A percentile compares a stretch with the other conserved stretches of the same genome.
These are phyloP conservation scores for Capsicum rhomboideum DNA, from an alignment of 257 asterid species.

Conservation along the genomic window DNA sequence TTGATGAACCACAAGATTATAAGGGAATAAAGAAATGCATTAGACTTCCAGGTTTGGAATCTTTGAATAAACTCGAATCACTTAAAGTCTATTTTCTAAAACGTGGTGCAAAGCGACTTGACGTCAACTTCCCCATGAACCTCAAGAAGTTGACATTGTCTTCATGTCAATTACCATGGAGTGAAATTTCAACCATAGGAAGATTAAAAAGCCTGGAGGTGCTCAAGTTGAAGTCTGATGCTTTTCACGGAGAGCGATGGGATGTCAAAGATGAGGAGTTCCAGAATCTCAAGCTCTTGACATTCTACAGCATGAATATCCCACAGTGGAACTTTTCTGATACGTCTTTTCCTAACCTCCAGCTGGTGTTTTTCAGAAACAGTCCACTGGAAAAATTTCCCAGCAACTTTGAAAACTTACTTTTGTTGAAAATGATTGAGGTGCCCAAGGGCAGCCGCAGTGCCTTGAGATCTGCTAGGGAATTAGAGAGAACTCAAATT, in stretches of 20 bases:
- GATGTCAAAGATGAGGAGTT: not conserved
- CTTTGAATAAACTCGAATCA: not conserved
- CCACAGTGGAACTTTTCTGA: not conserved
- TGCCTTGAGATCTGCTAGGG: not conserved
- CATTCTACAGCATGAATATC: not conserved
- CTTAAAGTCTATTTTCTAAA: not conserved
- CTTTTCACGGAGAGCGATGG: not conserved
- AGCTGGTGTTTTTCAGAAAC: not conserved
- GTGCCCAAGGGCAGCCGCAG: not conserved
- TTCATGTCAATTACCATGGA: not conserved
- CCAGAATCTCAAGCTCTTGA: not conserved
- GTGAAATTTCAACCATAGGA: not conserved
- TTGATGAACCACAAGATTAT: not conserved
- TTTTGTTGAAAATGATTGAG: not conserved
- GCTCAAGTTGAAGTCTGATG: not conserved
- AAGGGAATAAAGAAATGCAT: not conserved
- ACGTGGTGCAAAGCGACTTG: not conserved
- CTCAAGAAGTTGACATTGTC: slow-evolving; percentile 8
- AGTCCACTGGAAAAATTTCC: not conserved
- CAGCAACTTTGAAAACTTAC: not conserved
- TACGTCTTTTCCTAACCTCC: not conserved
- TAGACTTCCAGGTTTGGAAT: not conserved
- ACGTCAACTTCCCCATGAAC: not conserved
- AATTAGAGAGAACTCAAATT: not conserved
- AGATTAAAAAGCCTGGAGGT: not conserved